phyloP scores from a whole-genome alignment of 23 red algal genomes.

The Rhodosorus marinus region DNA sequence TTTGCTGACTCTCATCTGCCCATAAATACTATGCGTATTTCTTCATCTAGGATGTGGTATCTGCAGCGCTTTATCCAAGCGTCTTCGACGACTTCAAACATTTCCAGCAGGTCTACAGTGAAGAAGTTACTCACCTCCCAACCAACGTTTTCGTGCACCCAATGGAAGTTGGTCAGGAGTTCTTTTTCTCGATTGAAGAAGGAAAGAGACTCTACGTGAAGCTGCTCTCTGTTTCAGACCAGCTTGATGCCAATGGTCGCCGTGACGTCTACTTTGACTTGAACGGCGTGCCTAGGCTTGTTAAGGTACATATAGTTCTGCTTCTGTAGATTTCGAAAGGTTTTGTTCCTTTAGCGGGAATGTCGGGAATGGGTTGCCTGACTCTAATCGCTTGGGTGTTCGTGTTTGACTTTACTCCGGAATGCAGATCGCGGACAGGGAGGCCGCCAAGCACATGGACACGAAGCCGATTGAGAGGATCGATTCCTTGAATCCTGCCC shows the following conservation, averaged over 20 bases:
- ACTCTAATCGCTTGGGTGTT: too few species aligned
- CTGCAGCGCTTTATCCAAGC: conserved; percentile 1
- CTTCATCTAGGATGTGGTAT: conserved; percentile 4
- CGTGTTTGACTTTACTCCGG: too few species aligned
- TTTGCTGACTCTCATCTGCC: too few species aligned
- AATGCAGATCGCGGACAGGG: too few species aligned
- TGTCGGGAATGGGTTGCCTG: too few species aligned
- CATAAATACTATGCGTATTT: too few species aligned
- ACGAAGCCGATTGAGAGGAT: not conserved
- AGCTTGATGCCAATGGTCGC: not conserved
- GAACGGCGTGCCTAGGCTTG: not conserved
- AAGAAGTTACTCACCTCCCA: not conserved
- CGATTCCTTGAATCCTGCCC: not conserved
- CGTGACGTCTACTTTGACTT: conserved; percentile 11
- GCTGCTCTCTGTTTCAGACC: not conserved
- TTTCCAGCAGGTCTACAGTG: not conserved
- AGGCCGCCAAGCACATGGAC: too few species aligned
- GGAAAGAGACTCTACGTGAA: not conserved
- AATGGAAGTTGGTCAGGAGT: conserved; percentile 2
- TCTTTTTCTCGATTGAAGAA: not conserved
- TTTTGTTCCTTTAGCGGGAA: too few species aligned
- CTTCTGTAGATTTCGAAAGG: too few species aligned
- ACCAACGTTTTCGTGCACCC: not conserved
- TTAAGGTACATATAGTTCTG: too few species aligned
- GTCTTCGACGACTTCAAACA: conserved; percentile 5